phyloP scores from a whole-genome alignment of 2,329 filamentous ascomycete species.

The Verticillium nonalfalfae region DNA sequence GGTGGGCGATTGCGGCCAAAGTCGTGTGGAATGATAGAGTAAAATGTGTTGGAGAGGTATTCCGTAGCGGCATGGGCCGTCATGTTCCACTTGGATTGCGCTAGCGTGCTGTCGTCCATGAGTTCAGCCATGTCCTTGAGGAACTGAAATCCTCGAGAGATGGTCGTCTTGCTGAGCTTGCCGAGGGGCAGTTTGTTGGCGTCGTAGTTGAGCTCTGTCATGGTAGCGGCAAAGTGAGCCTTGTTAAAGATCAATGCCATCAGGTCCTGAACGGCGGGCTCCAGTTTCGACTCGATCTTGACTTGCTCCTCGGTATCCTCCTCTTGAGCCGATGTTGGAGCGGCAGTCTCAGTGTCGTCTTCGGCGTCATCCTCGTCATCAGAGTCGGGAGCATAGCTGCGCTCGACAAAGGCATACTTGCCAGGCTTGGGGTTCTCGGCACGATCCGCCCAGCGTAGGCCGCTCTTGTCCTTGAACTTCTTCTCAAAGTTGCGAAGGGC shows the following conservation, averaged over 20 bases:
- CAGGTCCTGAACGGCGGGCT: slow-evolving; percentile 55
- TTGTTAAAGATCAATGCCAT: slow-evolving; percentile 82
- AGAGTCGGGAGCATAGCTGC: slow-evolving; percentile 65
- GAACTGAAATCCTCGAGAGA: slow-evolving; percentile 66
- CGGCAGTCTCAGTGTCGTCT: slow-evolving; percentile 24
- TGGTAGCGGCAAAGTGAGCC: slow-evolving; percentile 60
- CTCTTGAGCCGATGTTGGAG: slow-evolving; percentile 20
- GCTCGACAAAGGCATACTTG: slow-evolving; percentile 77
- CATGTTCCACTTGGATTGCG: slow-evolving; percentile 33
- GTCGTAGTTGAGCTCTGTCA: slow-evolving; percentile 65
- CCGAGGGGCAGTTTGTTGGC: slow-evolving; percentile 73
- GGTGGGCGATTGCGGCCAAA: slow-evolving; percentile 72
- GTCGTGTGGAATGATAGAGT: slow-evolving; percentile 73
- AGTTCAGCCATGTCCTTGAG: slow-evolving; percentile 69
- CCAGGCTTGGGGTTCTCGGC: slow-evolving; percentile 50
- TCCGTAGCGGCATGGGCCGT: slow-evolving; percentile 40
- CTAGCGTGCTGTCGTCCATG: slow-evolving; percentile 46
- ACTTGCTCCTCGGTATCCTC: slow-evolving; percentile 20
- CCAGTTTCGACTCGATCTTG: slow-evolving; percentile 45
- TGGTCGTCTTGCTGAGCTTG: slow-evolving; percentile 74
- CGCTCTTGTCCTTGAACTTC: slow-evolving; percentile 59
- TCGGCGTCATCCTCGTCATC: slow-evolving; percentile 42
- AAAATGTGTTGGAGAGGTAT: slow-evolving; percentile 69
- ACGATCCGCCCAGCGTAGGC: slow-evolving; percentile 48
- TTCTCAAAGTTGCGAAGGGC: slow-evolving; percentile 48